Evolutionary conservation across 352 stramenopile genomes (phyloP), one percentile per base, ranked within the genome.

Genomic region (Aphanomyces stellatus): DNA sequence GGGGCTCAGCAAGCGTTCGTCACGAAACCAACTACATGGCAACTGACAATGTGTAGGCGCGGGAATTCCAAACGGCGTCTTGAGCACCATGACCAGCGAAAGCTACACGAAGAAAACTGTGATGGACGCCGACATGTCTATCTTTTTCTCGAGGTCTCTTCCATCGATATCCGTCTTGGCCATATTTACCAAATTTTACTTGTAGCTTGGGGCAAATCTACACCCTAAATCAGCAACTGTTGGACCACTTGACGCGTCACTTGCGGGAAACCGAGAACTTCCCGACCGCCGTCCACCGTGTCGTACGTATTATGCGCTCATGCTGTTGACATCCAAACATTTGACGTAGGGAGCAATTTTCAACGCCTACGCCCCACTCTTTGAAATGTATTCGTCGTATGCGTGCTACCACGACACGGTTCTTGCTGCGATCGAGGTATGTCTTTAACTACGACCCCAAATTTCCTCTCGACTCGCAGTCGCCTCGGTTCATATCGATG

Each of bases 341-440:
- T n/a, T 17, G 17, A 55, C 77, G 3, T 69, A 89, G 55, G 86
- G 86, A 13, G 86, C 86, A 15, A 95, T 95, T 51, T 95, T 95
- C 51, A 89, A 88, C 56, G 84, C 86, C 1, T 95, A 93, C 57
- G 85, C 86, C 7, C 83, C 86, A 19, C 69, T 95, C 8, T 88
- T 95, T 62, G 81, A 95, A 62, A 65, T 95, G 4, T 95, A 95
- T 62, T 90, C 85, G 11, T 88, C 82, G 4, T 95, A 95, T 53
- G 86, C 86, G 22, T 91, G 83, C 60, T 81, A 86, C 7, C 82
- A 95, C 70, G 84, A 87, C 25, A 77, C 76, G 1, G 86, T 82
- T 15, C 48, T 92, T 31, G 77, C 76, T 33, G 80, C 80, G 10
- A 89, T 93, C 65, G 76, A 87, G 31, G 51, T 70, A 70, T 6